These are phyloP conservation scores for Pyrenophora tritici-repentis DNA, from an alignment of 2,329 filamentous ascomycete species.

Conservation along the genomic window DNA sequence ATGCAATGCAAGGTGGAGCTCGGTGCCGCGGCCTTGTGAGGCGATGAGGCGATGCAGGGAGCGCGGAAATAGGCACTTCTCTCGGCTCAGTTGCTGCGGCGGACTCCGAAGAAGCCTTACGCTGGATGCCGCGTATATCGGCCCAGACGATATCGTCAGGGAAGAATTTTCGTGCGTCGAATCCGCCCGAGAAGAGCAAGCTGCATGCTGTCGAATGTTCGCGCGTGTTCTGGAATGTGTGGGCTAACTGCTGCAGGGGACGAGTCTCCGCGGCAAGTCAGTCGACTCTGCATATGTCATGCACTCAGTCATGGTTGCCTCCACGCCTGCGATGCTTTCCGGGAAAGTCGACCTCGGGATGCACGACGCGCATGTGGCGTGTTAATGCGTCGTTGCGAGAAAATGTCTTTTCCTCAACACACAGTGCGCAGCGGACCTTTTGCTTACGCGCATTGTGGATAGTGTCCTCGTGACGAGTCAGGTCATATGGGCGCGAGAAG, in stretches of 20 bases:
- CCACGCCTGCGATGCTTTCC: conserved; percentile 62
- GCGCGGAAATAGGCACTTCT: conserved; percentile 3
- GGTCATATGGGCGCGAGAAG: conserved; percentile 93
- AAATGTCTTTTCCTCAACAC: conserved; percentile 96
- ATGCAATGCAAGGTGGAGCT: conserved; percentile 6
- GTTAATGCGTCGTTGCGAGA: conserved; percentile 94
- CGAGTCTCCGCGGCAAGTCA: conserved; percentile 18
- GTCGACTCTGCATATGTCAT: conserved; percentile 17
- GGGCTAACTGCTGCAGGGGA: conserved; percentile 10
- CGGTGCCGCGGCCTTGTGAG: not conserved
- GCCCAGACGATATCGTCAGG: conserved; percentile 2
- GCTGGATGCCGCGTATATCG: not conserved
- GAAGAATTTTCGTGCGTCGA: conserved; percentile 16
- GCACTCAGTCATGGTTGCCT: conserved; percentile 43
- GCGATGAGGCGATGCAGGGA: not conserved
- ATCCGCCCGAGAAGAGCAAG: conserved; percentile 5
- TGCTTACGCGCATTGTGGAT: conserved; percentile 95
- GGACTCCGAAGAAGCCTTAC: not conserved
- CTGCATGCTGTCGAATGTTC: conserved; percentile 21
- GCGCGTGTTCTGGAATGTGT: conserved; percentile 31
- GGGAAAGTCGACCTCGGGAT: conserved; percentile 84
- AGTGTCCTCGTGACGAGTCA: conserved; percentile 95
- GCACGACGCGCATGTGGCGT: conserved; percentile 90
- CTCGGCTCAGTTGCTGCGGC: not conserved
- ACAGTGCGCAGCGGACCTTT: conserved; percentile 91